Conservation (phyloP, 2,329 filamentous ascomycete species). For the Knufia fluminis region DNA sequence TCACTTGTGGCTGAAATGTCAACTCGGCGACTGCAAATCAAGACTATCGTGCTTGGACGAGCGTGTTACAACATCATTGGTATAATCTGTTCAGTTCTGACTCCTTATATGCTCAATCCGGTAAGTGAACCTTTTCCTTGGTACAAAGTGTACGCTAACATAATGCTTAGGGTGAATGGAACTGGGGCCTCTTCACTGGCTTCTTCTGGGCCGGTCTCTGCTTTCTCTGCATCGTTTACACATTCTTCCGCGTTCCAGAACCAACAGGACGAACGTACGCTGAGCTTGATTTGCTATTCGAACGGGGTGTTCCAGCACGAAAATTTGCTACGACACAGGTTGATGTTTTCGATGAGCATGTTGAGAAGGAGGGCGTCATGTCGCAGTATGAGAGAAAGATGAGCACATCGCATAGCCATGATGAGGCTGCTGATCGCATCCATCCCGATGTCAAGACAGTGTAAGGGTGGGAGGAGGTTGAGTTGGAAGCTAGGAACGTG, state of each 20-base stretch:
- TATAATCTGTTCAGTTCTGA: constrained; percentile 72
- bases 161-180: constrained; percentile 57
- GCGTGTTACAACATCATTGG: constrained; percentile 73
- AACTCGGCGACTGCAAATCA: constrained; percentile 74
- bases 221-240: constrained; percentile 71
- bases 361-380: constrained; percentile 13
- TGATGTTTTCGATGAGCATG: constrained; percentile 44
- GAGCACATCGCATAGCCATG: background rate
- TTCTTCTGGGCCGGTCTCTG: constrained; percentile 84
- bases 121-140: constrained; percentile 20
- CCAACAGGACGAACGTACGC: constrained; percentile 72
- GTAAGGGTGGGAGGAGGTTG: no score
- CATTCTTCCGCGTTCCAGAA: constrained; percentile 72
- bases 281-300: constrained; percentile 77
- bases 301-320: constrained; percentile 59
- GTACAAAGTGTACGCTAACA: background rate
- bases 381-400: constrained; percentile 10
- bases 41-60: constrained; percentile 79
- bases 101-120: constrained; percentile 84
- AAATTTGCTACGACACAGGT: constrained; percentile 56
- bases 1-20: constrained; percentile 79
- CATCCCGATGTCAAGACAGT: background rate
- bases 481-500: background rate
- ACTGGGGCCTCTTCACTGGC: constrained; percentile 79
- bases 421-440: background rate